These are phyloP conservation scores for Mycena latifolia DNA, from an alignment of 768 basidiomycete genomes.

Conservation along the genomic window DNA sequence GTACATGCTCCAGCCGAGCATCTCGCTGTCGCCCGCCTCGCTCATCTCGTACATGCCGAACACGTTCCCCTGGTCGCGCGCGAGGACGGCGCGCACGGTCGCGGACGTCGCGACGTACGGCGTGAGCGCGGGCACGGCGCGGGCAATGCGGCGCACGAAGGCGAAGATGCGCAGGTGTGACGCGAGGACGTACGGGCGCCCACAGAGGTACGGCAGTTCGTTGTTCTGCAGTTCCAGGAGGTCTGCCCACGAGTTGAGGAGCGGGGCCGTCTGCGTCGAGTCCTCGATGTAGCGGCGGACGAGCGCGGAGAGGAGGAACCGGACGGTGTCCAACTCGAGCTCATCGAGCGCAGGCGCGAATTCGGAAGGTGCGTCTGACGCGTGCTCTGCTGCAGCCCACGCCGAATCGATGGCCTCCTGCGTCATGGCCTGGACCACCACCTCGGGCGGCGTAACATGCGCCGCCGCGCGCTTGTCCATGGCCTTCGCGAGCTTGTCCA, in stretches of 20 bases:
- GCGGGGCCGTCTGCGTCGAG: constrained; percentile 32
- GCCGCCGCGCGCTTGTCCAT: constrained; percentile 43
- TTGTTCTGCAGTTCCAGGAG: constrained; percentile 70
- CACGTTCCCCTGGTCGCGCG: constrained; percentile 73
- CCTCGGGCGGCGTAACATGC: constrained; percentile 33
- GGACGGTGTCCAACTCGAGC: constrained; percentile 69
- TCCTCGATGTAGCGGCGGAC: constrained; percentile 57
- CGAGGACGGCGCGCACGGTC: constrained; percentile 65
- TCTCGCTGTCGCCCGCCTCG: constrained; percentile 61
- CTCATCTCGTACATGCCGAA: constrained; percentile 77
- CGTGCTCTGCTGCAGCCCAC: constrained; percentile 59
- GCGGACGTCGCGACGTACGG: constrained; percentile 54
- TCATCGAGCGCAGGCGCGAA: constrained; percentile 53
- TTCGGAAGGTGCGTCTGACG: constrained; percentile 36
- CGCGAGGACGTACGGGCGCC: constrained; percentile 63
- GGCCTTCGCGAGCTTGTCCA: constrained; percentile 49
- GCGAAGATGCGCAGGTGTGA: constrained; percentile 67
- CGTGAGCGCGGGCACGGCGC: constrained; percentile 37
- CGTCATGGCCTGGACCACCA: constrained; percentile 44
- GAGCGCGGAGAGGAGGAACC: constrained; percentile 65
- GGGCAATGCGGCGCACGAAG: constrained; percentile 59
- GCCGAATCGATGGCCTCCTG: constrained; percentile 54
- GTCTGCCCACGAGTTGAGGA: constrained; percentile 56
- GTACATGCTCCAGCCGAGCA: constrained; percentile 78
- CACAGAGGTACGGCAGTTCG: constrained; percentile 60